Base-by-base conservation (phyloP, 2,329 filamentous ascomycete species). In the Fusarium napiforme region DNA sequence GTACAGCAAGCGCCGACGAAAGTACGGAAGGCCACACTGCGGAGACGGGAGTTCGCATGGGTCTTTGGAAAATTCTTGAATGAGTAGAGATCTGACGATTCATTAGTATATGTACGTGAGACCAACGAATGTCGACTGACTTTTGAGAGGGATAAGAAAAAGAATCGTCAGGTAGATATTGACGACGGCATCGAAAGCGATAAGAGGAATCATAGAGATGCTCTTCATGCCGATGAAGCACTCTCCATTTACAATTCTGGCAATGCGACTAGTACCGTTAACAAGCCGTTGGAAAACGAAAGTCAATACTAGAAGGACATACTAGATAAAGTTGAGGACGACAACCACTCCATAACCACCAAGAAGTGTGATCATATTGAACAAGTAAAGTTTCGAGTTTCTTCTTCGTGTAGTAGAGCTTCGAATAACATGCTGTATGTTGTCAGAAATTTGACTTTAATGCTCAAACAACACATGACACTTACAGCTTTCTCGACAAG, bases 201-300 rank as follows among this genome's bases (percentile, higher is more conserved):
- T 89, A 16, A 92, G 83, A 1, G 90, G 89, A 34, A 91, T 85
- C 84, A 92, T 88, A 9, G 88, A 87, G 9, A 85, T 80, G 57
- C 83, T 86, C 74, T 87, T 81, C 86, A 92, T 89, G 23, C 90
- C 90, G 61, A 92, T 91, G 63, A 89, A 85, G 73, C 90, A 92
- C 47, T 86, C 80, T 4, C 87, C 87, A 16, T 88, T 77, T 5
- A 88, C 82, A 59, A 91, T 86, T 62, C 85, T 85, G 6, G 87
- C 85, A 49, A 91, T 88, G 9, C 90, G 89, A 75, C 87, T 89
- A 65, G 26, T 18, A 15, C 34, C 34, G 4, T 15, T 55, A 23
- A 34, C 69, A 40, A 74, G 64, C 32, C n/a, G 26, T 59, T 14
- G 14, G 28, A 28, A 10, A 21, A 14, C 9, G 30, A 71, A 47